Percentiles rank a stretch among this genome's conserved stretches.
phyloP scores from a whole-genome alignment of 1,284 basidiomycete species.

The Moesziomyces parantarcticus region DNA sequence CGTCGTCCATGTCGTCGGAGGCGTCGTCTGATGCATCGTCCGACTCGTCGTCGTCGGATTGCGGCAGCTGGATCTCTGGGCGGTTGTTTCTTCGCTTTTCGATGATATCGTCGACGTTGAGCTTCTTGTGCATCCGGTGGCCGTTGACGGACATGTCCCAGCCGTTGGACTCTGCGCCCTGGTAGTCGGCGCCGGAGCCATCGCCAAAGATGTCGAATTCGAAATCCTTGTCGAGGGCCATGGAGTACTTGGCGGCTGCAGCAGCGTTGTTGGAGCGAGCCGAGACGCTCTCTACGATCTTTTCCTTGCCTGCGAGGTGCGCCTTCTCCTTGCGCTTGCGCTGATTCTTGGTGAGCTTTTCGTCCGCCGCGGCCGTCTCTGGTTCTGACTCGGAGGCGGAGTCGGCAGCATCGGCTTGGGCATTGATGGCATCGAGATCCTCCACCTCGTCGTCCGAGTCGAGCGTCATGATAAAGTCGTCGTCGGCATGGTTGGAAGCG shows the following conservation, averaged over 20 bases:
- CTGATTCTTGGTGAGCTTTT: conserved; percentile 42
- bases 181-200: conserved; percentile 24
- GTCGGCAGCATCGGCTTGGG: conserved; percentile 2
- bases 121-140: conserved; percentile 45
- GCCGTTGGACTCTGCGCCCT: conserved; percentile 17
- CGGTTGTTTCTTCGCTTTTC: conserved; percentile 54
- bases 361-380: conserved; percentile 9
- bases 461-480: conserved; percentile 66
- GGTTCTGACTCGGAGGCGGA: conserved; percentile 24
- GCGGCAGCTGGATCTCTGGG: conserved; percentile 10
- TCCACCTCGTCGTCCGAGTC: conserved; percentile 63
- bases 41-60: conserved; percentile 38
- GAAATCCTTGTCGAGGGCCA: conserved; percentile 56
- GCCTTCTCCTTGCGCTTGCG: conserved; percentile 50
- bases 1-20: conserved; percentile 42
- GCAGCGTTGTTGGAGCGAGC: conserved; percentile 5
- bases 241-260: conserved; percentile 15
- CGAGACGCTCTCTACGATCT: conserved; percentile 53
- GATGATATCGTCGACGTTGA: conserved; percentile 66
- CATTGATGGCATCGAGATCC: conserved; percentile 25
- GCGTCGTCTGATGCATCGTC: conserved; percentile 18
- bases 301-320: conserved; percentile 56
- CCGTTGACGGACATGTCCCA: conserved; percentile 62
- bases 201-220: conserved; percentile 63
- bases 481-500: conserved; percentile 11